Percentiles rank a stretch among this genome's conserved stretches.
These are phyloP conservation scores for Centella asiatica DNA, from an alignment of 129 eudicot species.

Conservation along the genomic window DNA sequence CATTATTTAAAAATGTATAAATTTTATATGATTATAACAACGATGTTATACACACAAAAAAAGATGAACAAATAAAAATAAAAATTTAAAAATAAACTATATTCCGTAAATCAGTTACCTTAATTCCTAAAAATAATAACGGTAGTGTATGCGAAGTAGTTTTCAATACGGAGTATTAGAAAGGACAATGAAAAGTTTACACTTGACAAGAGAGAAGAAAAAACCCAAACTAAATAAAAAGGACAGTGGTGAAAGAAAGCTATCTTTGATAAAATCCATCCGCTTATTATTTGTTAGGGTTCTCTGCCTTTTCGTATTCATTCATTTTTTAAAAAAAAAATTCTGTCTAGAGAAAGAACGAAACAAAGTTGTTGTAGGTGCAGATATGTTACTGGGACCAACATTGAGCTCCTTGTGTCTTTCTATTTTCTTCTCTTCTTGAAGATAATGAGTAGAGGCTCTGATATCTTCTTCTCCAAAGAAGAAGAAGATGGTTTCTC, in stretches of 20 bases:
- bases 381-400: conserved; percentile 34
- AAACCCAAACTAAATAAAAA: conserved; percentile 5
- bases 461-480: conserved; percentile 37
- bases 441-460: conserved; percentile 56
- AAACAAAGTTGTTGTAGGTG: conserved; percentile 8
- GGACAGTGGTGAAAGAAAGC: conserved; percentile 38
- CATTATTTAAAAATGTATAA: too few relatives aligned
- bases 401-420: conserved; percentile 16
- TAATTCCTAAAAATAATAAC: too few relatives aligned
- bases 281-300: background rate
- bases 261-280: conserved; percentile 30
- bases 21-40: too few relatives aligned
- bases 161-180: too few relatives aligned
- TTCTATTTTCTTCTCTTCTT: conserved; percentile 16
- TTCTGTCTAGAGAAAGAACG: conserved; percentile 21
- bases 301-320: background rate
- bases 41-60: too few relatives aligned
- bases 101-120: too few relatives aligned
- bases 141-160: too few relatives aligned
- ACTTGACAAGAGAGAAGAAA: background rate
- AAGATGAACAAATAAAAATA: too few relatives aligned
- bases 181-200: too few relatives aligned
- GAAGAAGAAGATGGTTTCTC: conserved; percentile 26
- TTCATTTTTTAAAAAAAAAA: background rate
- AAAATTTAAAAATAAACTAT: too few relatives aligned